Evolutionary conservation across 1,284 basidiomycete genomes (phyloP).

Genomic region (Rugosomyces carneus): DNA sequence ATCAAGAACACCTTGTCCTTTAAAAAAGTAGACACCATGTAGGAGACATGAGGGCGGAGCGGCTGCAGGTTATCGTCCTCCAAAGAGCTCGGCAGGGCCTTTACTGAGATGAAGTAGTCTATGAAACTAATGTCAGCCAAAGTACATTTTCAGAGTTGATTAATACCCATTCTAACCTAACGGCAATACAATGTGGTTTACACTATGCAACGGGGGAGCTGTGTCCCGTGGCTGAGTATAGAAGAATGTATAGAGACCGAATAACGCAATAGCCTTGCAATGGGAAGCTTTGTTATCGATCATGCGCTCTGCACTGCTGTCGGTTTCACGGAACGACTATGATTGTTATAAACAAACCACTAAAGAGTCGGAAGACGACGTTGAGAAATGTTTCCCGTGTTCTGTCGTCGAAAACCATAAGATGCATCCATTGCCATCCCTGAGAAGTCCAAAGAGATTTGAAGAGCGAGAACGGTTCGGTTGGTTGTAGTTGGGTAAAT

Average conservation of each 20-base stretch:
- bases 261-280: constrained; percentile 50
- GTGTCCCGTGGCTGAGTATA: constrained; percentile 54
- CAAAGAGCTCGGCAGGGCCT: constrained; percentile 38
- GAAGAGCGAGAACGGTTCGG: constrained; percentile 59
- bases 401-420: constrained; percentile 61
- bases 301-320: constrained; percentile 42
- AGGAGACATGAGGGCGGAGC: constrained; percentile 42
- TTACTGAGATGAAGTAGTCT: constrained; percentile 52
- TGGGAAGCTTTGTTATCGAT: constrained; percentile 42
- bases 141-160: neutral
- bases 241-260: constrained; percentile 64
- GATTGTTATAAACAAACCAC: constrained; percentile 35
- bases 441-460: constrained; percentile 58
- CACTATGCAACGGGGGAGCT: constrained; percentile 40
- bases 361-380: constrained; percentile 54
- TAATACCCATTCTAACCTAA: constrained; percentile 37
- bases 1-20: constrained; percentile 49
- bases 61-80: constrained; percentile 32
- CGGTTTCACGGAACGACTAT: constrained; percentile 1
- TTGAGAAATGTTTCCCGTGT: constrained; percentile 55
- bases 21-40: constrained; percentile 43
- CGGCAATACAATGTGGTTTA: constrained; percentile 49
- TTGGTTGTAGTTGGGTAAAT: constrained; percentile 28
- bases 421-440: constrained; percentile 70
- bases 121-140: neutral